phyloP scores from a whole-genome alignment of 2,329 filamentous ascomycete species.

The Aulographum hederae region DNA sequence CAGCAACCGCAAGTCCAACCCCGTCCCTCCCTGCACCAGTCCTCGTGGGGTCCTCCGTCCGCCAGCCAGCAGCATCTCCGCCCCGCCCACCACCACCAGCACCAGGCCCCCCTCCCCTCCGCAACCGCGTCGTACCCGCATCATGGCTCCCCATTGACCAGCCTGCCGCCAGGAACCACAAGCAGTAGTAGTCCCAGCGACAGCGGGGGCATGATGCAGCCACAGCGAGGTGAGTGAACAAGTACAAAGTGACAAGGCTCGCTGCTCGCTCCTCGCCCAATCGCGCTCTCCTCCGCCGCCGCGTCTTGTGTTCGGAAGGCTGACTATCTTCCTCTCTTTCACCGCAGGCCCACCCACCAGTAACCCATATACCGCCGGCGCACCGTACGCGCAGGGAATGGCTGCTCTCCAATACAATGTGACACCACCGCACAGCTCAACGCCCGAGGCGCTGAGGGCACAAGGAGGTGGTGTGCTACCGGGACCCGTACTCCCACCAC shows the following conservation, averaged over 20 bases:
- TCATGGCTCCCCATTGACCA: background rate
- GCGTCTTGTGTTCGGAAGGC: background rate
- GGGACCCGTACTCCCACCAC: background rate
- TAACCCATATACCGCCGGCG: no score
- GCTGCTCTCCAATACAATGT: no score
- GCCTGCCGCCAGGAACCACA: background rate
- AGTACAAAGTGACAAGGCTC: background rate
- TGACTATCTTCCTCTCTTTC: no score
- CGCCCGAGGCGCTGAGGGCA: no score
- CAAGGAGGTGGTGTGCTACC: no score
- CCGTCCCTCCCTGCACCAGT: background rate
- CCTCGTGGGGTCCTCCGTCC: background rate
- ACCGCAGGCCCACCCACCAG: no score
- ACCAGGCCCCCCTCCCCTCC: background rate
- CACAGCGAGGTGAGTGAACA: background rate
- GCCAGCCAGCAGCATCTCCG: background rate
- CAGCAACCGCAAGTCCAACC: background rate
- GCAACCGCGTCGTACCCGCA: background rate
- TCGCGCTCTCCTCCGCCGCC: background rate
- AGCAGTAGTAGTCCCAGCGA: background rate
- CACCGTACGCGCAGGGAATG: no score
- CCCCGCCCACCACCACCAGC: background rate
- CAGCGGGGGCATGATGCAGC: background rate
- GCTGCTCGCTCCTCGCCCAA: background rate
- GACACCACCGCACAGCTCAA: no score